A percentile compares a stretch with the other conserved stretches of the same genome.
Conservation (phyloP, 140 eudicot species). For the Stevia rebaudiana region DNA sequence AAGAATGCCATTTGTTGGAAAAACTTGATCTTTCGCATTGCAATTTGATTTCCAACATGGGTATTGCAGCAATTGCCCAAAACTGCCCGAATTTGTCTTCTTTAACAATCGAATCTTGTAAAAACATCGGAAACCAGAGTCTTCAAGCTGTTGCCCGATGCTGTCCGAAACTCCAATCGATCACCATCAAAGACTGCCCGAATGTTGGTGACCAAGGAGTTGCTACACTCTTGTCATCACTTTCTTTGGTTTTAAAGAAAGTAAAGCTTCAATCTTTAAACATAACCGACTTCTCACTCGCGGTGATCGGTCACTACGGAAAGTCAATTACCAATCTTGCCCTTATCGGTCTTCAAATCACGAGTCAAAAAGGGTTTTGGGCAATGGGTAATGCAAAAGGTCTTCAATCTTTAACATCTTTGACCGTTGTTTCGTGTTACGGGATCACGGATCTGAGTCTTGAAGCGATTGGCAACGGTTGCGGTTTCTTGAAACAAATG, state of each 20-base stretch:
- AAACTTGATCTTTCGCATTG: slow-evolving; percentile 80
- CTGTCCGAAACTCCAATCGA: slow-evolving; percentile 67
- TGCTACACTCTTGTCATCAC: slow-evolving; percentile 62
- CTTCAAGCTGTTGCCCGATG: slow-evolving; percentile 60
- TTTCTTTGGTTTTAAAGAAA: slow-evolving; percentile 43
- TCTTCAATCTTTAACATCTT: slow-evolving; percentile 45
- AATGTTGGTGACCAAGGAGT: slow-evolving; percentile 79
- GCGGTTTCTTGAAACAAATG: slow-evolving; percentile 62
- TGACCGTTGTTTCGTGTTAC: slow-evolving; percentile 53
- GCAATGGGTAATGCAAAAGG: slow-evolving; percentile 90
- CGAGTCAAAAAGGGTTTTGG: slow-evolving; percentile 88
- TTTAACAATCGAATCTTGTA: slow-evolving; percentile 65
- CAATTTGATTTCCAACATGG: slow-evolving; percentile 68
- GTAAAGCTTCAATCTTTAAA: slow-evolving; percentile 58
- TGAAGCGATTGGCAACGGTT: slow-evolving; percentile 81
- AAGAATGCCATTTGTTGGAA: slow-evolving; percentile 67
- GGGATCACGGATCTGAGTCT: slow-evolving; percentile 75
- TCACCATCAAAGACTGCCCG: slow-evolving; percentile 72
- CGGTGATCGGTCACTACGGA: slow-evolving; percentile 82
- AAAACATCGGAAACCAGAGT: slow-evolving; percentile 62
- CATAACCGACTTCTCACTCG: slow-evolving; percentile 80
- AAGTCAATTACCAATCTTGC: slow-evolving; percentile 64
- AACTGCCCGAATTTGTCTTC: slow-evolving; percentile 64
- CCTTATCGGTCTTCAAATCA: slow-evolving; percentile 51
- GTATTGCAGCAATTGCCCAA: slow-evolving; percentile 60